Evolutionary conservation across 441 rosid genomes (phyloP).

Genomic region (Bruguiera hainesii): DNA sequence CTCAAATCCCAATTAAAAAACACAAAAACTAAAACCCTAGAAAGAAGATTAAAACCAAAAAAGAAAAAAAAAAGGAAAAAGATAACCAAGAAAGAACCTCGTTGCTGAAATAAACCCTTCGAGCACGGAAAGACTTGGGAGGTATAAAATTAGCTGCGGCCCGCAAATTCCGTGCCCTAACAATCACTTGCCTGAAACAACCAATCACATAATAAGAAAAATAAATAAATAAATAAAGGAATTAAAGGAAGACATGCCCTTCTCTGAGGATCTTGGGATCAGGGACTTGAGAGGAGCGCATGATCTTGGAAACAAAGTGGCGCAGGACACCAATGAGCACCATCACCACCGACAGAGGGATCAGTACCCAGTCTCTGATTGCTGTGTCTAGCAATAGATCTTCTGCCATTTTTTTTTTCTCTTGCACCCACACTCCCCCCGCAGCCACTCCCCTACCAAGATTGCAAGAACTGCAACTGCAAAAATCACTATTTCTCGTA

Average conservation of each 20-base stretch:
- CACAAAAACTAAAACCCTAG: not conserved
- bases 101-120: constrained; percentile 72
- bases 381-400: constrained; percentile 93
- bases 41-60: not conserved
- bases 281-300: constrained; percentile 71
- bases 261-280: constrained; percentile 81
- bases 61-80: not conserved
- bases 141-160: constrained; percentile 88
- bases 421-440: no score
- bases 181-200: constrained; percentile 60
- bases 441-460: no score
- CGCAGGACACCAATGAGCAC: constrained; percentile 89
- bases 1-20: not conserved
- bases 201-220: not conserved
- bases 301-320: constrained; percentile 76
- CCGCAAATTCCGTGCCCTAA: constrained; percentile 88
- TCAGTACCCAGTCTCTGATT: constrained; percentile 96
- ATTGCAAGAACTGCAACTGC: no score
- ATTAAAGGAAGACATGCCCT: constrained; percentile 42
- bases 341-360: constrained; percentile 89
- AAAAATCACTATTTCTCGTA: no score
- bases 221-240: not conserved
- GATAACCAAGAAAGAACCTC: constrained; percentile 46
- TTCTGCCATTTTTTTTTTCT: constrained; percentile 57
- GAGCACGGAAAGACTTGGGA: constrained; percentile 76